Evolutionary conservation across 768 basidiomycete genomes (phyloP).

Genomic region (Naematelia aurantialba): DNA sequence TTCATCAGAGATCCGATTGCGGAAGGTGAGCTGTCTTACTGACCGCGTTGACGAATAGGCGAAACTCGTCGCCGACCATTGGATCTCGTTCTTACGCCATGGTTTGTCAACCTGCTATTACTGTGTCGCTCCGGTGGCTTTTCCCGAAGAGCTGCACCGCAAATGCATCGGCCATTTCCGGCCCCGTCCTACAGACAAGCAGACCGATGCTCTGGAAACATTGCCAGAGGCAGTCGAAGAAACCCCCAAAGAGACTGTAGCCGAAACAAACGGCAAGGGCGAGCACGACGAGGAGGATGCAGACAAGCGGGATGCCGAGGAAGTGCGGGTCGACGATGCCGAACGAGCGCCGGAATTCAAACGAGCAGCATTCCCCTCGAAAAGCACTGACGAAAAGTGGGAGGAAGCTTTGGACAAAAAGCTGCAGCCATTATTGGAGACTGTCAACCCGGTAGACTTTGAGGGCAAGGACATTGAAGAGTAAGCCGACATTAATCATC

Average conservation of each 20-base stretch:
- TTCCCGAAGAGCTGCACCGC: conserved; percentile 89
- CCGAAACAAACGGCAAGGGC: conserved; percentile 52
- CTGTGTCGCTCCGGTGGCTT: conserved; percentile 87
- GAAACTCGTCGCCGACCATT: conserved; percentile 80
- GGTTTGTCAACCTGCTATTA: conserved; percentile 74
- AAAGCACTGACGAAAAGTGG: conserved; percentile 73
- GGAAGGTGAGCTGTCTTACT: conserved; percentile 16
- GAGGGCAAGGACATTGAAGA: conserved; percentile 86
- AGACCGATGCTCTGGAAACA: conserved; percentile 52
- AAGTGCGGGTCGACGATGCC: conserved; percentile 37
- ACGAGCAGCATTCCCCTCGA: conserved; percentile 8
- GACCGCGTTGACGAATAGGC: conserved; percentile 54
- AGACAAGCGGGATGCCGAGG: conserved; percentile 16
- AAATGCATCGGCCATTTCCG: conserved; percentile 91
- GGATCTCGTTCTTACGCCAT: conserved; percentile 85
- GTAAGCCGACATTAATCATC: conserved; percentile 54
- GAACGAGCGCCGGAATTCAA: neutral
- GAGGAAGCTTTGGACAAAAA: conserved; percentile 83
- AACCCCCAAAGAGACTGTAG: conserved; percentile 15
- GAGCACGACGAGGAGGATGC: conserved; percentile 53
- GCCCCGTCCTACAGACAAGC: conserved; percentile 11
- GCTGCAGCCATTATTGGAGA: conserved; percentile 71
- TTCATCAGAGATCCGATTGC: conserved; percentile 22
- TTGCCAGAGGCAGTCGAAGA: conserved; percentile 12
- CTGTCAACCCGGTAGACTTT: conserved; percentile 79